Base-by-base conservation (phyloP, 306 rosid species). In the Glycine soja region DNA sequence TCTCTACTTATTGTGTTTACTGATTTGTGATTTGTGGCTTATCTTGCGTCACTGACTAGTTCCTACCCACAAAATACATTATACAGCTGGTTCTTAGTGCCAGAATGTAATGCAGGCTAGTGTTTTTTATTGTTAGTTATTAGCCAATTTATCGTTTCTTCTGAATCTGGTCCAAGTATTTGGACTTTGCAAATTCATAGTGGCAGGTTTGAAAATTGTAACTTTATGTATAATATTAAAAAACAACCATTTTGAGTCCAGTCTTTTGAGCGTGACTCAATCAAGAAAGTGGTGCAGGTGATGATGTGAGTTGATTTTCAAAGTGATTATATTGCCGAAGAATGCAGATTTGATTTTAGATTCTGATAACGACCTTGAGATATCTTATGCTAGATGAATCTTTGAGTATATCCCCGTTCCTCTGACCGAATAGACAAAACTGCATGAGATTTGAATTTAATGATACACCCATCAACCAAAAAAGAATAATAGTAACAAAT, bases 281-380 rank as follows among this genome's bases (percentile, higher is more conserved):
- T 78, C 70, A 45, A 72, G 10, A 53, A 61, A 45, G 48, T 76
- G 74, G 59, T 50, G 77, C 43, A 38, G 58, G 77, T 5, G 30
- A 68, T 68, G 24, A 62, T 32, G 45, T 47, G 68, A 70, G 71
- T 67, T 43, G 50, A 66, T 66, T 64, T 56, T 67, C 32, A 47
- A 45, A 45, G 9, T 46, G 52, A 70, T 70, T 24, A 24, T 24
- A 24, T 24, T 79, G 62, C 9, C 7, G 11, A 50, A 74, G 7
- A 67, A 42, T 52, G 64, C 40, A 30, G 87, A 84, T 84, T 75
- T 84, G 84, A 10, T 80, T 52, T 69, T 69, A 42, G 87, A 75
- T 84, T 69, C 57, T 80, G 81, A 80, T 80, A 42, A 69, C 5
- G 81, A 84, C 82, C 40, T 70, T 74, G 77, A 50, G 19, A 30